Percentiles rank a stretch among this genome's conserved stretches.
Conservation (phyloP, 176 grass and related monocot species). For the Hsuehochloa calcarea region DNA sequence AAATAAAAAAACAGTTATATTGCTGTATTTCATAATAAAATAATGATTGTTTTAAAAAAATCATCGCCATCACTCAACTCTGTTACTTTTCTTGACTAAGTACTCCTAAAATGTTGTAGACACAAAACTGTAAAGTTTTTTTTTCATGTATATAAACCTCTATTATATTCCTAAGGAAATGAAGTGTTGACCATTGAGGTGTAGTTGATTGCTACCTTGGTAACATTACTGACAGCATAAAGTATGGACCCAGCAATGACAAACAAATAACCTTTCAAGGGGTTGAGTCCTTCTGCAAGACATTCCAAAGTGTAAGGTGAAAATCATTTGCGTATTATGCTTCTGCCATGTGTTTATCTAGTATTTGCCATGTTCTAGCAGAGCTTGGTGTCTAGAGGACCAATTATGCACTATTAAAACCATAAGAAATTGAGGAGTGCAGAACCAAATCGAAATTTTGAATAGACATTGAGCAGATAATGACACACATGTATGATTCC, state of each 20-base stretch:
- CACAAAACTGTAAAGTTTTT: background rate
- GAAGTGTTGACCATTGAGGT: background rate
- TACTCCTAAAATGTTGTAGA: constrained; percentile 63
- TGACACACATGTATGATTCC: too few species aligned
- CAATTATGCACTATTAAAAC: background rate
- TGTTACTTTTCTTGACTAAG: constrained; percentile 69
- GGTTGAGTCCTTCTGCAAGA: constrained; percentile 64
- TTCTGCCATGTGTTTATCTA: background rate
- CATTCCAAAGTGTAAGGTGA: constrained; percentile 5
- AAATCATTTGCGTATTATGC: background rate
- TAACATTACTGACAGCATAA: constrained; percentile 78
- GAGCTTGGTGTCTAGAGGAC: background rate
- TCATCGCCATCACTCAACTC: constrained; percentile 94
- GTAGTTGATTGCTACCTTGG: constrained; percentile 50
- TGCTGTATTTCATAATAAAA: too few species aligned
- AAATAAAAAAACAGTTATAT: too few species aligned
- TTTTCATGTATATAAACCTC: background rate
- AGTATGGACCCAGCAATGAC: constrained; percentile 70
- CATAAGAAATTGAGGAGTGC: background rate
- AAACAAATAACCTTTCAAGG: constrained; percentile 74
- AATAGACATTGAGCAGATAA: background rate
- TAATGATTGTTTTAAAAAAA: too few species aligned
- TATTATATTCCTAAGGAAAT: background rate
- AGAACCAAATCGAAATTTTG: background rate
- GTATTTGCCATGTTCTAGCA: background rate